phyloP scores from a whole-genome alignment of 352 stramenopile species.

The Pythium aquatile region DNA sequence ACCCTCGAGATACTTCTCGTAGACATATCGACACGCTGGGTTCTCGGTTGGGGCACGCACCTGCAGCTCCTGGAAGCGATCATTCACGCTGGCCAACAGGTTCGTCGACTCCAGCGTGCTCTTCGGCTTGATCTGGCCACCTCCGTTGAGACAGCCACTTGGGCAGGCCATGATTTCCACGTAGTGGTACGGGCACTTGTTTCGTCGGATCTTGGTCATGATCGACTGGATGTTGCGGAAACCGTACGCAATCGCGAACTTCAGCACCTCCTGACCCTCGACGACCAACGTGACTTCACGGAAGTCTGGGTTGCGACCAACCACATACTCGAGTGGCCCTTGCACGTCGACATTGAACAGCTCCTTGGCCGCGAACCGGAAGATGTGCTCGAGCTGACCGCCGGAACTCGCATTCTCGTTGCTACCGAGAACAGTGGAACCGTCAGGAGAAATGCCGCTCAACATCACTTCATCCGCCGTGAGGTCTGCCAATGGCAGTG shows the following conservation, averaged over 20 bases:
- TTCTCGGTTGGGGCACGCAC: constrained; percentile 64
- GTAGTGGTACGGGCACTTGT: constrained; percentile 93
- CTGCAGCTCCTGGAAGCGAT: constrained; percentile 63
- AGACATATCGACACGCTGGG: constrained; percentile 73
- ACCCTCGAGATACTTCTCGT: constrained; percentile 78
- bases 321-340: constrained; percentile 83
- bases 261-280: constrained; percentile 81
- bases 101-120: constrained; percentile 52
- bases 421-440: constrained; percentile 51
- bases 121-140: constrained; percentile 90
- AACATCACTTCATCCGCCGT: constrained; percentile 64
- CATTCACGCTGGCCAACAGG: constrained; percentile 64
- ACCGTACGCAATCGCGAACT: constrained; percentile 94
- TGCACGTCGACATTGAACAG: constrained; percentile 86
- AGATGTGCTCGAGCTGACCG: constrained; percentile 92
- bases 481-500: constrained; percentile 61
- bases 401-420: constrained; percentile 73
- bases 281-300: constrained; percentile 73
- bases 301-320: constrained; percentile 90
- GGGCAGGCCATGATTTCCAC: constrained; percentile 99
- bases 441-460: constrained; percentile 66
- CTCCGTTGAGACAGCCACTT: constrained; percentile 97
- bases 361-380: constrained; percentile 86
- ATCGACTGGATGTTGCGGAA: constrained; percentile 98
- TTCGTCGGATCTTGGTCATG: constrained; percentile 91